Evolutionary conservation across 169 alveolate species (phyloP), one percentile per base, ranked within the genome.

Genomic region (Theileria parva): DNA sequence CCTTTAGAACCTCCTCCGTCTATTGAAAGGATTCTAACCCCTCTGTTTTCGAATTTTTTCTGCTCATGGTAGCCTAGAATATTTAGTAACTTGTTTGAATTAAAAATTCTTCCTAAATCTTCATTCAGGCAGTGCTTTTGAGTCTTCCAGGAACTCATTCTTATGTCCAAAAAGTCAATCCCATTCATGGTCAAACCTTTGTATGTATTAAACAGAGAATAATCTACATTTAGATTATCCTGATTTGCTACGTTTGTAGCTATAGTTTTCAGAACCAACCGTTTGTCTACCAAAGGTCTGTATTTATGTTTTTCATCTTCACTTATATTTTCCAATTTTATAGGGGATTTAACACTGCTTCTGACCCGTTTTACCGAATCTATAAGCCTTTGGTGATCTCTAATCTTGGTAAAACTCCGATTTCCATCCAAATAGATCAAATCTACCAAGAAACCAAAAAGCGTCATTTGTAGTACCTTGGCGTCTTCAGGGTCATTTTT

Each of bases 1-100:
- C 96, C 97, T 74, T 94, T 80, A 2, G 93, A 81, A 39, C 97
- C 97, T 9, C 97, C 97, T 9, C 97, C 97, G 68, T 94, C 97
- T 0, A 94, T 61, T 59, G 91, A 80, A 37, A 94, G 86, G 8
- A 94, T 88, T 21, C 96, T 79, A 63, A 94, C 78, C 2, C 91
- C 91, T 32, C 89, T 73, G 4, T 55, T 44, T 37, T 25, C 77
- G 12, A 83, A 65, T 12, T 17, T 37, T 8, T 44, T 55, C 32
- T 53, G 79, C 15, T 83, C 81, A 76, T 83, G 89, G 67, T 75
- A 69, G 1, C 89, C 89, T 30, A 83, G 70, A 25, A 83, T 68
- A 67, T 83, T 83, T 63, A 83, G 60, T 75, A 83, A 51, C 73
- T 83, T 83, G 72, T 83, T 30, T 19, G 80, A 71, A 76, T 83